These are phyloP conservation scores for Discostella stelligeroides DNA, from an alignment of 108 stramenopile genomes.

Conservation along the genomic window DNA sequence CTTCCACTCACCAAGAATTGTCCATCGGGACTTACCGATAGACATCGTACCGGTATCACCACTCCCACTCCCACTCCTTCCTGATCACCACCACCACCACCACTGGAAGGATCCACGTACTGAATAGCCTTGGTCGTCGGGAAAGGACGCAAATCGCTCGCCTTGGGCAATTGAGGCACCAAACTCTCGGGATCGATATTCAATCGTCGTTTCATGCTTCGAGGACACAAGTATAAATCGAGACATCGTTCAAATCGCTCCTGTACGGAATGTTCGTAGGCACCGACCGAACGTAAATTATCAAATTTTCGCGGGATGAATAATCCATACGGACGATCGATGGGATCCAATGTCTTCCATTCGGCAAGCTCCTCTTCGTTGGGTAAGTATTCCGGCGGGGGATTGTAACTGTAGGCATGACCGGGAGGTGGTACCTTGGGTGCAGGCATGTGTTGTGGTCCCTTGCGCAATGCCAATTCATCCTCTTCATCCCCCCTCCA, in stretches of 20 bases:
- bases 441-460: slow-evolving; percentile 95
- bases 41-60: slow-evolving; percentile 62
- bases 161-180: slow-evolving; percentile 93
- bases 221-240: slow-evolving; percentile 98
- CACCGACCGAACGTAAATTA: slow-evolving; percentile 92
- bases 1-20: slow-evolving; percentile 94
- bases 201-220: slow-evolving; percentile 91
- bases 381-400: slow-evolving; percentile 96
- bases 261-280: slow-evolving; percentile 90
- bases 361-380: slow-evolving; percentile 91
- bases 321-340: slow-evolving; percentile 90
- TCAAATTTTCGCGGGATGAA: slow-evolving; percentile 90
- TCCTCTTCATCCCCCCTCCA: slow-evolving; percentile 97
- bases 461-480: slow-evolving; percentile 81
- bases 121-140: slow-evolving; percentile 90
- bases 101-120: slow-evolving; percentile 79
- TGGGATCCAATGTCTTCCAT: slow-evolving; percentile 90
- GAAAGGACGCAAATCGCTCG: slow-evolving; percentile 95
- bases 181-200: slow-evolving; percentile 97
- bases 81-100: slow-evolving; percentile 12
- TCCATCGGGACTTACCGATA: slow-evolving; percentile 92
- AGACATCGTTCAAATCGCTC: slow-evolving; percentile 99
- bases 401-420: slow-evolving; percentile 96
- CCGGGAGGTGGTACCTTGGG: slow-evolving; percentile 97
- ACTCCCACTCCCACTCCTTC: too few species aligned